Conservation (phyloP, 2,329 filamentous ascomycete species). For the Alternaria ethzedia region DNA sequence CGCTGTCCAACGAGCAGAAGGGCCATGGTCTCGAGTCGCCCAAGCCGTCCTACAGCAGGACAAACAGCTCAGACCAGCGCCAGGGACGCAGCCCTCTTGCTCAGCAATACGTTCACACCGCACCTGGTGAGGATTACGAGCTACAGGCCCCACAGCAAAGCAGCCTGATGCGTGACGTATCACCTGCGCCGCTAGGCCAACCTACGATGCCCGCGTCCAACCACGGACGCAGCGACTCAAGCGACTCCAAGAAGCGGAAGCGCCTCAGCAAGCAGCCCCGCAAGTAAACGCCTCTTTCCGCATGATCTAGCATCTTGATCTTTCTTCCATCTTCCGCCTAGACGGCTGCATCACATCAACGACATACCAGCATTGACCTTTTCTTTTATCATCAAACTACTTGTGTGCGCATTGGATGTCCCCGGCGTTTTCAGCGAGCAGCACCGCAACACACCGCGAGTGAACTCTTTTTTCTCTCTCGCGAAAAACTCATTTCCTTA, state of each 20-base stretch:
- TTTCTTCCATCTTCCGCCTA: conserved; percentile 2
- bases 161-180: conserved; percentile 44
- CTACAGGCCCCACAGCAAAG: conserved; percentile 44
- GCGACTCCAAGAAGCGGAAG: conserved; percentile 46
- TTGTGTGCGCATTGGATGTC: conserved; percentile 4
- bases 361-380: background rate
- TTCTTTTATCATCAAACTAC: background rate
- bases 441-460: conserved; percentile 1
- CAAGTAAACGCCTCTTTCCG: conserved; percentile 19
- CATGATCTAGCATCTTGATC: conserved; percentile 8
- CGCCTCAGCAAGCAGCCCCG: conserved; percentile 45
- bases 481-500: conserved; percentile 4
- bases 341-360: background rate
- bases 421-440: conserved; percentile 5
- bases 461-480: background rate
- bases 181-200: conserved; percentile 39
- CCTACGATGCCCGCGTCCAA: conserved; percentile 9
- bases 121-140: conserved; percentile 44
- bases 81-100: conserved; percentile 55
- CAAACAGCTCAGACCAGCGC: conserved; percentile 29
- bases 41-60: conserved; percentile 36
- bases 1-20: conserved; percentile 38
- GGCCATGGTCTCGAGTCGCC: conserved; percentile 36
- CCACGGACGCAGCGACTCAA: conserved; percentile 40
- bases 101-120: conserved; percentile 49